phyloP scores from a whole-genome alignment of 2,329 filamentous ascomycete species.

The Malbranchea cinnamomea region DNA sequence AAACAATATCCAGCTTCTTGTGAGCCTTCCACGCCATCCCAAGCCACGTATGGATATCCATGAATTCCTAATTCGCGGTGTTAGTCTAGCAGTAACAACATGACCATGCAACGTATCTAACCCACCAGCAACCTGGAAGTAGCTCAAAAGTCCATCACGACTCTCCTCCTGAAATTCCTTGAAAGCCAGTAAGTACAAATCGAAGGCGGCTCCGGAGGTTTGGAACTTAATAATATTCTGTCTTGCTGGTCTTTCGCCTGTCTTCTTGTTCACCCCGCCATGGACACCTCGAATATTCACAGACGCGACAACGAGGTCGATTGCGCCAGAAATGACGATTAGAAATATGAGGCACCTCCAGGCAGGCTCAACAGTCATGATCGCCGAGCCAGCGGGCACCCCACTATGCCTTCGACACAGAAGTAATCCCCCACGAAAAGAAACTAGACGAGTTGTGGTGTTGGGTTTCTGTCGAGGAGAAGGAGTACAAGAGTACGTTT shows the following conservation, averaged over 20 bases:
- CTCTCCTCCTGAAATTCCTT: constrained; percentile 54
- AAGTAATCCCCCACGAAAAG: too few species aligned
- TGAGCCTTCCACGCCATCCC: constrained; percentile 37
- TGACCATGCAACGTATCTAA: constrained; percentile 1
- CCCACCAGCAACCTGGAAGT: constrained; percentile 63
- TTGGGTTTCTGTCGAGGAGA: too few species aligned
- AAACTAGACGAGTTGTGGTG: too few species aligned
- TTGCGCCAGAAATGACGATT: neutral
- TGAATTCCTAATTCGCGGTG: constrained; percentile 50
- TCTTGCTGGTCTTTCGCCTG: constrained; percentile 30
- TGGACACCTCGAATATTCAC: constrained; percentile 16
- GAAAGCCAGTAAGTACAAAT: constrained; percentile 61
- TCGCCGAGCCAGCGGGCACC: too few species aligned
- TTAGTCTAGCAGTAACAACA: neutral
- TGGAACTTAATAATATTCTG: constrained; percentile 54
- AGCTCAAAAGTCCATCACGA: constrained; percentile 52
- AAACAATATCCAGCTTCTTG: constrained; percentile 58
- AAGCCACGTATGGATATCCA: constrained; percentile 51
- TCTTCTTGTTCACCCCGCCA: constrained; percentile 15
- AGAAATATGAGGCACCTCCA: too few species aligned
- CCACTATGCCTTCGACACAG: too few species aligned
- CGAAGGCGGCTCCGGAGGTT: constrained; percentile 47
- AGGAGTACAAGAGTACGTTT: too few species aligned
- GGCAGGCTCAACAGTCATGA: constrained; percentile 2
- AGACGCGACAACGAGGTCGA: too few species aligned